Evolutionary conservation across 225 moss, liverwort and hornwort genomes (phyloP).

Genomic region (Pseudoscleropodium purum): DNA sequence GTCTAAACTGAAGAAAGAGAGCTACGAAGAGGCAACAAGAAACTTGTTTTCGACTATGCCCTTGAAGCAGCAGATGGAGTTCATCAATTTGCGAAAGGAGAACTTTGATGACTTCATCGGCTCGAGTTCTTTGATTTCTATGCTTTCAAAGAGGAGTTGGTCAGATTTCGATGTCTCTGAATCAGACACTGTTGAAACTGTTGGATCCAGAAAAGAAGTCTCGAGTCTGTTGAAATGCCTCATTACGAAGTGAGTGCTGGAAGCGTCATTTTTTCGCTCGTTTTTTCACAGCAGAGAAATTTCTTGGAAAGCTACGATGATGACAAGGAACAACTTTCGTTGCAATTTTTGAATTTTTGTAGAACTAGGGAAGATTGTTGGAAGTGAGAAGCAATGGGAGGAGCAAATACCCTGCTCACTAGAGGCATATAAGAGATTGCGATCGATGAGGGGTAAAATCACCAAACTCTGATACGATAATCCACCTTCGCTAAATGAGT

Average conservation of each 20-base stretch:
- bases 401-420: neutral
- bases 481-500: too few relatives aligned
- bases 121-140: neutral
- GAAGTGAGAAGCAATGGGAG: neutral
- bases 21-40: neutral
- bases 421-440: neutral
- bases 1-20: neutral
- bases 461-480: neutral
- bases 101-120: neutral
- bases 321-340: neutral
- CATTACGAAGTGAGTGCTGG: too few relatives aligned
- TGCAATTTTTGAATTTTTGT: neutral
- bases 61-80: neutral
- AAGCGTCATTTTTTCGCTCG: too few relatives aligned
- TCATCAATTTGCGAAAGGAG: neutral
- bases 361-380: neutral
- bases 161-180: neutral
- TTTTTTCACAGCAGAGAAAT: neutral
- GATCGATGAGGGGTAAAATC: neutral
- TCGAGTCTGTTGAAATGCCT: neutral
- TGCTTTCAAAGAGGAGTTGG: neutral
- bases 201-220: neutral
- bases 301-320: too few relatives aligned
- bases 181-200: neutral
- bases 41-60: slow-evolving; percentile 6